phyloP scores from a whole-genome alignment of 2,329 filamentous ascomycete genomes.

The Botrytis deweyae region DNA sequence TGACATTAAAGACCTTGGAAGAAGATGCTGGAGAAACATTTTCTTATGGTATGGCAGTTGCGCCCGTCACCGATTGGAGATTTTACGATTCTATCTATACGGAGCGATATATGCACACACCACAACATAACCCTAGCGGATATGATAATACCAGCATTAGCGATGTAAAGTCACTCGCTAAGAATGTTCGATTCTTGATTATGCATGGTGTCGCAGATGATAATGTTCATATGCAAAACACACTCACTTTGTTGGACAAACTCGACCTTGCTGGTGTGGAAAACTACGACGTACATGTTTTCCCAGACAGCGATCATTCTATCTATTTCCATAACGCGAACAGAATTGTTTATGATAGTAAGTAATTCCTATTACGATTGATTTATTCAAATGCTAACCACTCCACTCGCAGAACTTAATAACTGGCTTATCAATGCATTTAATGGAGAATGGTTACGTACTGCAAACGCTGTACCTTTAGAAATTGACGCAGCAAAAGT shows the following conservation, averaged over 20 bases:
- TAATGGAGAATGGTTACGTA: constrained; percentile 84
- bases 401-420: constrained; percentile 60
- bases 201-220: constrained; percentile 98
- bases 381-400: constrained; percentile 38
- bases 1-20: constrained; percentile 92
- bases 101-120: constrained; percentile 95
- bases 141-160: constrained; percentile 74
- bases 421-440: constrained; percentile 98
- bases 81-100: constrained; percentile 95
- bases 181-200: constrained; percentile 83
- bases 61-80: constrained; percentile 96
- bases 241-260: constrained; percentile 80
- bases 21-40: constrained; percentile 86
- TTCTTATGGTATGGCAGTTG: constrained; percentile 96
- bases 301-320: constrained; percentile 92
- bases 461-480: constrained; percentile 38
- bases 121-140: constrained; percentile 74
- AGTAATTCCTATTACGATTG: constrained; percentile 44
- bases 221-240: constrained; percentile 97
- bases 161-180: constrained; percentile 69
- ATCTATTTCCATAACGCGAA: constrained; percentile 96
- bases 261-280: constrained; percentile 77
- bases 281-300: constrained; percentile 96
- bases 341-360: constrained; percentile 87
- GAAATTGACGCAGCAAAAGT: constrained; percentile 31